A percentile compares a stretch with the other conserved stretches of the same genome.
phyloP scores from a whole-genome alignment of 805 yeast species.

The Sugiyamaella marilandica region DNA sequence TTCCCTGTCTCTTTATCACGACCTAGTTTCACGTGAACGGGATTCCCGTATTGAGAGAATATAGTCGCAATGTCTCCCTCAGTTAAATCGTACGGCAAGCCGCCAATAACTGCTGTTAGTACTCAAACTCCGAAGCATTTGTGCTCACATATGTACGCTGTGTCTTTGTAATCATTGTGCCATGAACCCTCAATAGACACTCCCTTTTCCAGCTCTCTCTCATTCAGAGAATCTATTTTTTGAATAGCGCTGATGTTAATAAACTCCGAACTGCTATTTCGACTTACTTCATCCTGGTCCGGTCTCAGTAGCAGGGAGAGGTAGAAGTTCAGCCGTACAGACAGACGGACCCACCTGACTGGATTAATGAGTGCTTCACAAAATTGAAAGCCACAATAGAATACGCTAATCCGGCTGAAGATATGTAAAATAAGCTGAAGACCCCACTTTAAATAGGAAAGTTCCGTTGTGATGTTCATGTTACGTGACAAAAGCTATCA shows the following conservation, averaged over 20 bases:
- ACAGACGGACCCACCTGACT: too few species aligned
- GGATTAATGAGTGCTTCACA: too few species aligned
- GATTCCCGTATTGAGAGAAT: constrained; percentile 87
- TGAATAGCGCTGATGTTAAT: constrained; percentile 26
- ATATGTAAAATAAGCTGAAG: too few species aligned
- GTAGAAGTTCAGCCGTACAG: background rate
- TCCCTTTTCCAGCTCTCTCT: constrained; percentile 59
- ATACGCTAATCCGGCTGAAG: too few species aligned
- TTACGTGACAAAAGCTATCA: too few species aligned
- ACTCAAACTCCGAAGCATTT: background rate
- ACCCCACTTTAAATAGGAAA: too few species aligned
- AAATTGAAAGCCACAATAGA: too few species aligned
- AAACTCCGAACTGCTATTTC: background rate
- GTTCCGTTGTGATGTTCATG: too few species aligned
- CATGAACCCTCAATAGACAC: constrained; percentile 67
- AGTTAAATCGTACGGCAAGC: constrained; percentile 55
- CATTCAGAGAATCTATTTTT: constrained; percentile 54
- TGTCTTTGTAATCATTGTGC: constrained; percentile 79
- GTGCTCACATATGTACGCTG: constrained; percentile 57
- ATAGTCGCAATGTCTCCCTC: constrained; percentile 74
- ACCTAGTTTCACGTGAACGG: constrained; percentile 65
- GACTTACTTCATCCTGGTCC: constrained; percentile 6
- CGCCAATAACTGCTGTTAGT: constrained; percentile 48
- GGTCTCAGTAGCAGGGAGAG: background rate
- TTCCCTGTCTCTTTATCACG: constrained; percentile 63